These are phyloP conservation scores for Paramyrothecium roridum DNA, from an alignment of 2,329 filamentous ascomycete species.

Conservation along the genomic window DNA sequence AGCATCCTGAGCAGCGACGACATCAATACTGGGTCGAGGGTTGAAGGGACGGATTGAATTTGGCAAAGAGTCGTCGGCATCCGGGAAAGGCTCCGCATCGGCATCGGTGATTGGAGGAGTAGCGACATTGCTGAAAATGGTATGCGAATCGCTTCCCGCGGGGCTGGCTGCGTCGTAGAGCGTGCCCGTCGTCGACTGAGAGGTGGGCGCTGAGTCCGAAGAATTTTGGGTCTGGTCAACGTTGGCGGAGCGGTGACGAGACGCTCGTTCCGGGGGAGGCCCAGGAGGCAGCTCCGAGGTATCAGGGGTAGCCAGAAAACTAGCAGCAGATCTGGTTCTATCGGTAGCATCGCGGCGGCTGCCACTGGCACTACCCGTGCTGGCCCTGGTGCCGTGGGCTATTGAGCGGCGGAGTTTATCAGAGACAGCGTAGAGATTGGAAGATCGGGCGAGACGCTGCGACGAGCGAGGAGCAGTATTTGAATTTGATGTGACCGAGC, in stretches of 20 bases:
- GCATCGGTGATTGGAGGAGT: conserved; percentile 75
- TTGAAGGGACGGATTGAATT: conserved; percentile 43
- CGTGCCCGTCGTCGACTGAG: conserved; percentile 21
- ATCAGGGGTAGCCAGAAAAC: conserved; percentile 56
- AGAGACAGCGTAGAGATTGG: conserved; percentile 23
- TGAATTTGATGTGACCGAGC: conserved; percentile 13
- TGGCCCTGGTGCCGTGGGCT: conserved; percentile 17
- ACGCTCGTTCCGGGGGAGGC: conserved; percentile 24
- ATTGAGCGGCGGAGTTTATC: conserved; percentile 32
- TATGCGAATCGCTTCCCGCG: conserved; percentile 52
- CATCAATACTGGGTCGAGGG: conserved; percentile 58
- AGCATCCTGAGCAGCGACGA: conserved; percentile 75
- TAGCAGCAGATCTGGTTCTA: conserved; percentile 18
- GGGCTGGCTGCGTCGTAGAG: conserved; percentile 49
- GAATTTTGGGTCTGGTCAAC: conserved; percentile 40
- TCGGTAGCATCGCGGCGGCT: conserved; percentile 20
- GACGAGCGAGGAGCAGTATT: conserved; percentile 12
- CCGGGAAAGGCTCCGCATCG: conserved; percentile 60
- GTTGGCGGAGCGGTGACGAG: conserved; percentile 37
- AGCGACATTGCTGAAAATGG: conserved; percentile 63
- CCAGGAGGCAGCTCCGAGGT: conserved; percentile 40
- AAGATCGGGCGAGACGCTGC: conserved; percentile 21
- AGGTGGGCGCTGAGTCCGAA: conserved; percentile 39
- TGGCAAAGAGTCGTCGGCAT: conserved; percentile 47
- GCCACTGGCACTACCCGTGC: conserved; percentile 1